These are phyloP conservation scores for Pseudogymnoascus pannorum DNA, from an alignment of 2,329 filamentous ascomycete species.

Conservation along the genomic window DNA sequence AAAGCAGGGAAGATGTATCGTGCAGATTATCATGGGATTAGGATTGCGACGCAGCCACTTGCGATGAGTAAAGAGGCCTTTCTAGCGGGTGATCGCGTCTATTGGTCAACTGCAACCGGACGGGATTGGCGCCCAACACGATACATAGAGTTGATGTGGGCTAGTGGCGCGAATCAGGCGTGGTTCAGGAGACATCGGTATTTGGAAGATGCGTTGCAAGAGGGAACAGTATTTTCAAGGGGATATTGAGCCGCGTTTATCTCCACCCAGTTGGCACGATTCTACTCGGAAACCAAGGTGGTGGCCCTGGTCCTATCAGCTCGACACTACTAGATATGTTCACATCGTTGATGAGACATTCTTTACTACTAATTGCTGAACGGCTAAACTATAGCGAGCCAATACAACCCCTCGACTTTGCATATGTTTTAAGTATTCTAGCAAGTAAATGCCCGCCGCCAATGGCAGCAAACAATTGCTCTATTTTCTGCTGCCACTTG, in stretches of 20 bases:
- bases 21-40: too few relatives aligned
- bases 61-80: neutral
- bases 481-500: too few relatives aligned
- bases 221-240: too few relatives aligned
- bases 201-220: too few relatives aligned
- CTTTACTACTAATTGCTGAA: neutral
- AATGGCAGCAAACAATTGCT: neutral
- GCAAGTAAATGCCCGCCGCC: neutral
- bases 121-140: neutral
- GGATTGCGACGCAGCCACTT: neutral
- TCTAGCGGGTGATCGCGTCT: neutral
- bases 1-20: neutral
- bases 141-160: neutral
- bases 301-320: too few relatives aligned
- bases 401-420: neutral
- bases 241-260: too few relatives aligned
- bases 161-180: neutral
- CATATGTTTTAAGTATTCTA: neutral
- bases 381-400: neutral
- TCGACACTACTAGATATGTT: neutral
- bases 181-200: neutral
- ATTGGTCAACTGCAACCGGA: neutral
- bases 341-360: neutral
- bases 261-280: too few relatives aligned
- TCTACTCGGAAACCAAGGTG: too few relatives aligned